A percentile compares a stretch with the other conserved stretches of the same genome.
Conservation (phyloP, 2,329 filamentous ascomycete species). For the Colletotrichum theobromicola region DNA sequence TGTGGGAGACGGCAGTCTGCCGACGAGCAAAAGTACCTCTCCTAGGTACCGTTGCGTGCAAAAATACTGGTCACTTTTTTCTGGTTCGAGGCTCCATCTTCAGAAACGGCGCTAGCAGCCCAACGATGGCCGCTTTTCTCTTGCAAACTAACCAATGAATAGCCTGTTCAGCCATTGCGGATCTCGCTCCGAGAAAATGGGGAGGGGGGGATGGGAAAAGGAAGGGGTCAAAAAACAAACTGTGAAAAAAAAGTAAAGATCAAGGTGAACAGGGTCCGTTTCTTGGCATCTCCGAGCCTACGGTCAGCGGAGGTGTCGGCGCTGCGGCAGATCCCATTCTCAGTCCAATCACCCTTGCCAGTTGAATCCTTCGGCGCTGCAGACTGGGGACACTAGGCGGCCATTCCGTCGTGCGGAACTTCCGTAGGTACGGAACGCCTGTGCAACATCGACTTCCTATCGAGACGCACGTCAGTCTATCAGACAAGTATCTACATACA, state of each 20-base stretch:
- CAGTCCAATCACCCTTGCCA: neutral
- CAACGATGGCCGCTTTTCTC: neutral
- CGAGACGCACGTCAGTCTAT: neutral
- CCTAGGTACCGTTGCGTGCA: neutral
- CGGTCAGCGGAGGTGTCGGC: neutral
- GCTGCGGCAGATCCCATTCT: neutral
- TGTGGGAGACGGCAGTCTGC: neutral
- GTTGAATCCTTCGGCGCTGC: neutral
- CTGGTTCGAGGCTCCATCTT: neutral
- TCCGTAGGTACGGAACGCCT: neutral
- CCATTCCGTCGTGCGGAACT: neutral
- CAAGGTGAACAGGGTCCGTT: neutral
- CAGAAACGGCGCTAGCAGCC: neutral
- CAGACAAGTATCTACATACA: neutral
- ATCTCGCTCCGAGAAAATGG: neutral
- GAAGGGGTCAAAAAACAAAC: neutral
- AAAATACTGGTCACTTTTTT: neutral
- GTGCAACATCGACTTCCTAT: neutral
- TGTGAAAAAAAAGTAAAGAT: neutral
- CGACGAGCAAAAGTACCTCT: neutral
- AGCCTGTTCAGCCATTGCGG: neutral
- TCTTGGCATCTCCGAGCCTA: slow-evolving; percentile 12
- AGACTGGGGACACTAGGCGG: neutral
- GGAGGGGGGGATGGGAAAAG: neutral
- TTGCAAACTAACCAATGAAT: neutral